A percentile compares a stretch with the other conserved stretches of the same genome.
Conservation (phyloP, 495 filamentous ascomycete genomes). For the Clohesyomyces aquaticus region DNA sequence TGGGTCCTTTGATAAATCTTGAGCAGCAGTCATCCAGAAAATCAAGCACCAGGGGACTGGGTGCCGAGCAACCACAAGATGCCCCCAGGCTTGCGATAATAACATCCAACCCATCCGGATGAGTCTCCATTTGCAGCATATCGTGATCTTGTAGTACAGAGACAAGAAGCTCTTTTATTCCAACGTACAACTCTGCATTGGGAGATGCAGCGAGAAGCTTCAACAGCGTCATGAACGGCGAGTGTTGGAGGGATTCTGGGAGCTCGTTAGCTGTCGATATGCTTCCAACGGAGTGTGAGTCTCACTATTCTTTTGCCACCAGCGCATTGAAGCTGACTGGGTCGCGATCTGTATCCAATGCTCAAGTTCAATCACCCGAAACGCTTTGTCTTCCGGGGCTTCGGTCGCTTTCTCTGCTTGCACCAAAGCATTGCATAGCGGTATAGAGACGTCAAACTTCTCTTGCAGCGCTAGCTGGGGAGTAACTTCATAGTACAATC, state of each 20-base stretch:
- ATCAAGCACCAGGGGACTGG: conserved; percentile 50
- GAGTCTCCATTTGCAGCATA: conserved; percentile 51
- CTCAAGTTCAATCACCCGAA: conserved; percentile 70
- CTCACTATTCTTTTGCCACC: conserved; percentile 71
- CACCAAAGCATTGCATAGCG: conserved; percentile 68
- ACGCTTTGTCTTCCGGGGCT: conserved; percentile 53
- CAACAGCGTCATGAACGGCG: conserved; percentile 68
- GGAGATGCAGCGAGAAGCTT: conserved; percentile 54
- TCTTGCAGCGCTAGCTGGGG: conserved; percentile 80
- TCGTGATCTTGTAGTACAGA: conserved; percentile 57
- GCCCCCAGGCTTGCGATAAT: conserved; percentile 56
- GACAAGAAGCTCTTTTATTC: conserved; percentile 52
- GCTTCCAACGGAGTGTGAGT: conserved; percentile 15
- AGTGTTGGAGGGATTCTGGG: conserved; percentile 50
- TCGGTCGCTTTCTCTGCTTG: conserved; percentile 55
- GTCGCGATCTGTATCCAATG: conserved; percentile 76
- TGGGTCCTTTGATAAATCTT: conserved; percentile 68
- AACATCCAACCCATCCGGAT: conserved; percentile 55
- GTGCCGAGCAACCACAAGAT: conserved; percentile 28
- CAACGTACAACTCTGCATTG: conserved; percentile 48
- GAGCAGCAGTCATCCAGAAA: conserved; percentile 82
- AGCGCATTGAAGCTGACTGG: conserved; percentile 77
- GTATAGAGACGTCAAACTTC: conserved; percentile 79
- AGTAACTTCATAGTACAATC: conserved; percentile 77
- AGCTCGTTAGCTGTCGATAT: conserved; percentile 23